Base-by-base conservation (phyloP, 2,329 filamentous ascomycete genomes). In the Curvularia spicifera region DNA sequence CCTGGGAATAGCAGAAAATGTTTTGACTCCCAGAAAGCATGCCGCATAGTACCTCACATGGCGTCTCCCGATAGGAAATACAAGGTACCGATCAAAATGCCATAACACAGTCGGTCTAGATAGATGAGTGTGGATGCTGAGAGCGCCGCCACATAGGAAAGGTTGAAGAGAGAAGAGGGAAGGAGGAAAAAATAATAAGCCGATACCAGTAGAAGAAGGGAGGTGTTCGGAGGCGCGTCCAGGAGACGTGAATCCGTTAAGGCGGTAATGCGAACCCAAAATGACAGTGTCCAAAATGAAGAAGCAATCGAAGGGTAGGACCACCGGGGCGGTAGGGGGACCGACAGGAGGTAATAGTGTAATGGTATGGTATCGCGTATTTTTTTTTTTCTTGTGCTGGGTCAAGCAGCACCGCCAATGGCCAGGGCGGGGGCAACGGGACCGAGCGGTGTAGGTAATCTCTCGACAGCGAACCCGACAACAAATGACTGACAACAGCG, bases 271-370 rank as follows among this genome's bases (percentile, higher is more conserved):
- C 58, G 57, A 68, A 61, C 57, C 69, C 65, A 67, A 68, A 66
- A 46, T 51, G 57, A 68, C 61, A 63, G 61, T 64, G 61, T 65
- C 63, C 64, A 70, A 69, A 69, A 60, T 50, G 53, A 64, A 67
- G 61, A 54, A 43, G 43, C 40, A 50, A 56, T 55, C 42, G 47
- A 44, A 43, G 28, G 47, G 60, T 54, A 61, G 48, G 54, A 65
- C 63, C 47, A 22, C 39, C 31, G 7, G 48, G 59, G 55, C 66
- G 60, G 50, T 60, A 39, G 57, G 63, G 65, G 65, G 67, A 71
- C 65, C 66, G 68, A 66, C 63, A 71, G 71, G 71, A 73, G 61
- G 69, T 73, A 69, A 69, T 71, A 72, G 70, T 68, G 69, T 71
- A 8, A 37, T 37, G 13, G 40, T 72, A 74, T 72, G 40, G 40